Evolutionary conservation across 345 rosid species (phyloP).

Genomic region (Eucalyptus pauciflora): DNA sequence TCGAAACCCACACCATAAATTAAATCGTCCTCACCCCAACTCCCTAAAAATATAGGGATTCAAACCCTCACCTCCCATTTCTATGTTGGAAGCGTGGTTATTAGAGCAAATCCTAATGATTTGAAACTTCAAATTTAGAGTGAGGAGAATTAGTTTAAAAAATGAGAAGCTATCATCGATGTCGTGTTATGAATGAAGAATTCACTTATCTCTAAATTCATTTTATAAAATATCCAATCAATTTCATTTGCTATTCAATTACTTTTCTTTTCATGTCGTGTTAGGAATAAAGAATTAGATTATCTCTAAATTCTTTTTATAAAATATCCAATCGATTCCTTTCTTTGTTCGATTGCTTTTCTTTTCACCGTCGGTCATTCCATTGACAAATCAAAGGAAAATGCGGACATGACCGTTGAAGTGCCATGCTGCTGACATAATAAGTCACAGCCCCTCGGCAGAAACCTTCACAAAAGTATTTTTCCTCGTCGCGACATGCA

Average conservation of each 20-base stretch:
- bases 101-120: too few relatives aligned
- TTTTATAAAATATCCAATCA: background rate
- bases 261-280: background rate
- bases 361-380: background rate
- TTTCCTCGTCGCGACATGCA: background rate
- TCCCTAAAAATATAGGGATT: accelerated
- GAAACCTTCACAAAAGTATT: background rate
- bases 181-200: accelerated
- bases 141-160: background rate
- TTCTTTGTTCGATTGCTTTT: background rate
- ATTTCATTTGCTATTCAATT: background rate
- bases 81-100: accelerated
- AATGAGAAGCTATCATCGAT: background rate
- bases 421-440: background rate
- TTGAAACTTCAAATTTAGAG: too few relatives aligned
- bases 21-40: too few relatives aligned
- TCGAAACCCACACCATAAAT: accelerated
- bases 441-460: background rate
- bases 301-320: background rate
- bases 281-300: accelerated
- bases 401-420: background rate
- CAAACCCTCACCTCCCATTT: too few relatives aligned
- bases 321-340: background rate
- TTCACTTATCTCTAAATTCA: background rate
- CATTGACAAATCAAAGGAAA: background rate